Evolutionary conservation across 352 stramenopile species (phyloP).

Genomic region (Globisporangium mamillatum): DNA sequence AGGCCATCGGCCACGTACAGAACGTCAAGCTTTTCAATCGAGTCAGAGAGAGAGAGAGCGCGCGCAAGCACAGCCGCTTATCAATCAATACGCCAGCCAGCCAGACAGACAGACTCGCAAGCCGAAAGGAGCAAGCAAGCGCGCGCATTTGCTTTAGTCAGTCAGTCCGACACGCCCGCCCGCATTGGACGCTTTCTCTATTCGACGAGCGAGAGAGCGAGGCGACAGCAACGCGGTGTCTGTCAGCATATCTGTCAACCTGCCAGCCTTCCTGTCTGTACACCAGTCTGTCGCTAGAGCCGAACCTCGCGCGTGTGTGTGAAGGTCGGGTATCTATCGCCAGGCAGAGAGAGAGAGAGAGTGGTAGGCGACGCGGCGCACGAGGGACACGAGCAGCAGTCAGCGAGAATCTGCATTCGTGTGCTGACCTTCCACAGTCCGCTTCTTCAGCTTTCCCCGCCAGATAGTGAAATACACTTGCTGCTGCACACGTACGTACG

Average conservation of each 20-base stretch:
- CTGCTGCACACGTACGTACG: neutral
- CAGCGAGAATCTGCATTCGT: neutral
- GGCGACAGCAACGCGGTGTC: neutral
- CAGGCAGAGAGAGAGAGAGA: neutral
- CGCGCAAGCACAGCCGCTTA: neutral
- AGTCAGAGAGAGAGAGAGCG: constrained; percentile 6
- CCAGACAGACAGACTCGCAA: neutral
- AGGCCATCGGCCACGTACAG: neutral
- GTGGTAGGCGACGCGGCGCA: neutral
- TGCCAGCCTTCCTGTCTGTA: neutral
- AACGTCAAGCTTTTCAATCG: constrained; percentile 7
- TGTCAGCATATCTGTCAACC: neutral
- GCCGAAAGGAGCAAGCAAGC: neutral
- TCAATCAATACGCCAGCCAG: constrained; percentile 6
- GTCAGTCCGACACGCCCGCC: constrained; percentile 1
- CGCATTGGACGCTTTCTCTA: neutral
- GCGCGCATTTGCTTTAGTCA: neutral
- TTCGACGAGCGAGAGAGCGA: neutral
- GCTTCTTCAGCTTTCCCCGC: neutral
- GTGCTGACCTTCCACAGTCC: neutral
- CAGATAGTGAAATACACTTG: neutral
- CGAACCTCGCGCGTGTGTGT: neutral
- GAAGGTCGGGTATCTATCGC: neutral
- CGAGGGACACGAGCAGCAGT: neutral
- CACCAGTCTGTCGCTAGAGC: neutral